Conservation (phyloP, 306 rosid species). For the Vicia sativa region DNA sequence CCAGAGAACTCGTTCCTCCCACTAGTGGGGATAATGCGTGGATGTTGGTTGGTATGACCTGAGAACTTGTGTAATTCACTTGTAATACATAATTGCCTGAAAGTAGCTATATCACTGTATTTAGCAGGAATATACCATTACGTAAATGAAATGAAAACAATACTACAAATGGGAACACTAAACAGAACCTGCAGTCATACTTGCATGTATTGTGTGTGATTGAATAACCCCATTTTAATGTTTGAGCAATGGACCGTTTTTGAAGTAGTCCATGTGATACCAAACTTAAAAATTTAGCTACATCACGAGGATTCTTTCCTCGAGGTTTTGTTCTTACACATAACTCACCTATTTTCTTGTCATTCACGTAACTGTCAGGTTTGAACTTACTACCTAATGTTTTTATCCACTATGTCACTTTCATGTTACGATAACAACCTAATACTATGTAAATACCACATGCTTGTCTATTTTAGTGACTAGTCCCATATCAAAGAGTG, state of each 20-base stretch:
- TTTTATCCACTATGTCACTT: background rate
- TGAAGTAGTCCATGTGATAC: background rate
- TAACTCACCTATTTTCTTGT: background rate
- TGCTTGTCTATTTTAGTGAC: background rate
- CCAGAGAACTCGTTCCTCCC: constrained; percentile 19
- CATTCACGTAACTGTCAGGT: background rate
- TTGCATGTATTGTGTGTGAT: background rate
- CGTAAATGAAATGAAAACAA: background rate
- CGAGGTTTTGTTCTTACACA: background rate
- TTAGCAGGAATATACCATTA: background rate
- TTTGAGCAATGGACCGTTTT: background rate
- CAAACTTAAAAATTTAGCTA: background rate
- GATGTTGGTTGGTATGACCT: background rate
- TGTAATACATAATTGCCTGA: constrained; percentile 30
- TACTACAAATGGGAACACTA: constrained; percentile 22
- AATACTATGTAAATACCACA: background rate
- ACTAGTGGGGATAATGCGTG: too few relatives aligned
- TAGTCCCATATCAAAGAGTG: background rate
- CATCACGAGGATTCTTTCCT: background rate
- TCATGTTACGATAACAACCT: background rate
- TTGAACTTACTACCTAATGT: background rate
- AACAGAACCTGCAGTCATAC: background rate
- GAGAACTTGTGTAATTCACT: constrained; percentile 28
- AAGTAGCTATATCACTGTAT: constrained; percentile 14
- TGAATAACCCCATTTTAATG: background rate